Percentiles rank a stretch among this genome's conserved stretches.
Evolutionary conservation across 2,329 filamentous ascomycete genomes (phyloP).

Genomic region (Epichloe hybrida): DNA sequence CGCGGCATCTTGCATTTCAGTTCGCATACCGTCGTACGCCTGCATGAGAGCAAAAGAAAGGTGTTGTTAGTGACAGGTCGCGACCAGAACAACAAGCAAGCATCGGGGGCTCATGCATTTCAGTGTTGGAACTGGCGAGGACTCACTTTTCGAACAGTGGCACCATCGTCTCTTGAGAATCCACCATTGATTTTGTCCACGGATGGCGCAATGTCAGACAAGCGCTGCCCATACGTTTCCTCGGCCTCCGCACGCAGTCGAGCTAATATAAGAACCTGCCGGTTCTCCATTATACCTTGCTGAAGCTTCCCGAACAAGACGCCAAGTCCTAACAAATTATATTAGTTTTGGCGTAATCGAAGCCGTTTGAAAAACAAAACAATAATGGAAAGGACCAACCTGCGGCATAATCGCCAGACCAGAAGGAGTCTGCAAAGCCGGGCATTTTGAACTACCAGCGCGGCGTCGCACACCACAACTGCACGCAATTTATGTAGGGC

Average conservation of each 20-base stretch:
- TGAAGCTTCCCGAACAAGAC: constrained; percentile 94
- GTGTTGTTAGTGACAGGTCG: constrained; percentile 7
- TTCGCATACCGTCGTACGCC: constrained; percentile 88
- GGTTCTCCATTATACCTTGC: constrained; percentile 89
- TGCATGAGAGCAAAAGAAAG: constrained; percentile 21
- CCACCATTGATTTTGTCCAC: constrained; percentile 74
- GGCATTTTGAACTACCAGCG: constrained; percentile 46
- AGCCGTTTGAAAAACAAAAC: not conserved
- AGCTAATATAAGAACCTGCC: constrained; percentile 82
- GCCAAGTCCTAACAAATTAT: constrained; percentile 50
- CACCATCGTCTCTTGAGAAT: constrained; percentile 85
- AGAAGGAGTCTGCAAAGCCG: constrained; percentile 90
- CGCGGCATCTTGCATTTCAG: constrained; percentile 82
- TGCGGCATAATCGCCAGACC: constrained; percentile 94
- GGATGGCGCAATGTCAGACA: constrained; percentile 68
- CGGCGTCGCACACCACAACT: not conserved
- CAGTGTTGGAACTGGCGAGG: not conserved
- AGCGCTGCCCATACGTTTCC: constrained; percentile 68
- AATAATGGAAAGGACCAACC: constrained; percentile 35
- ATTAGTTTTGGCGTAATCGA: constrained; percentile 6
- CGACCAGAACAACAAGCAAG: not conserved
- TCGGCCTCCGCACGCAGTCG: constrained; percentile 93
- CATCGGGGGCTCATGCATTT: not conserved
- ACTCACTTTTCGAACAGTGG: constrained; percentile 80
- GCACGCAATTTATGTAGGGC: not conserved